Evolutionary conservation across 257 asterid species (phyloP).

Genomic region (Petunia secreta): DNA sequence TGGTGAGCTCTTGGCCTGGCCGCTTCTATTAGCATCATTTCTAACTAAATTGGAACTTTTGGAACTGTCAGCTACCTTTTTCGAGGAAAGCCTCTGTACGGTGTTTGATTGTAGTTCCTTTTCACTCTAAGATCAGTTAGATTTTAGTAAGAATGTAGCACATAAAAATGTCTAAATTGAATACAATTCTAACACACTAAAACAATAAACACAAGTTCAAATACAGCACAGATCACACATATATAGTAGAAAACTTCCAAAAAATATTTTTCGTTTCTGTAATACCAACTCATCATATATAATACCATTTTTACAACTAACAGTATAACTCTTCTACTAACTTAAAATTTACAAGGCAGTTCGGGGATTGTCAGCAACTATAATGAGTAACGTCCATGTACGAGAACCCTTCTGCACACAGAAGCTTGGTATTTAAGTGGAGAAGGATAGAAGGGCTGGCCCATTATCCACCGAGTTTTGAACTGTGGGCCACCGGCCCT

Average conservation of each 20-base stretch:
- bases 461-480: too few relatives aligned
- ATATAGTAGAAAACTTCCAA: background rate
- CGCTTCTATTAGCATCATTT: constrained; percentile 39
- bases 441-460: too few relatives aligned
- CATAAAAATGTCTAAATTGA: background rate
- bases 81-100: constrained; percentile 34
- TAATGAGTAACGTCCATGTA: background rate
- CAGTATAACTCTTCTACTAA: background rate
- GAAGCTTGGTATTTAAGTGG: too few relatives aligned
- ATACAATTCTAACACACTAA: background rate
- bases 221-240: background rate
- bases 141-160: constrained; percentile 32
- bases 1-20: constrained; percentile 40
- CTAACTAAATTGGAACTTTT: constrained; percentile 39
- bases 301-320: background rate
- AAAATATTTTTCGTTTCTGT: background rate
- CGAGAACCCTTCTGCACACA: too few relatives aligned
- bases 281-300: background rate
- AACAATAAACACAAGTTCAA: constrained; percentile 1
- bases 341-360: background rate
- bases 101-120: constrained; percentile 47
- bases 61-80: constrained; percentile 37
- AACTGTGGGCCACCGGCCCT: too few relatives aligned
- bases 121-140: constrained; percentile 43
- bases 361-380: background rate